Evolutionary conservation across 2,329 filamentous ascomycete genomes (phyloP).

Genomic region (Colletotrichum tofieldiae): DNA sequence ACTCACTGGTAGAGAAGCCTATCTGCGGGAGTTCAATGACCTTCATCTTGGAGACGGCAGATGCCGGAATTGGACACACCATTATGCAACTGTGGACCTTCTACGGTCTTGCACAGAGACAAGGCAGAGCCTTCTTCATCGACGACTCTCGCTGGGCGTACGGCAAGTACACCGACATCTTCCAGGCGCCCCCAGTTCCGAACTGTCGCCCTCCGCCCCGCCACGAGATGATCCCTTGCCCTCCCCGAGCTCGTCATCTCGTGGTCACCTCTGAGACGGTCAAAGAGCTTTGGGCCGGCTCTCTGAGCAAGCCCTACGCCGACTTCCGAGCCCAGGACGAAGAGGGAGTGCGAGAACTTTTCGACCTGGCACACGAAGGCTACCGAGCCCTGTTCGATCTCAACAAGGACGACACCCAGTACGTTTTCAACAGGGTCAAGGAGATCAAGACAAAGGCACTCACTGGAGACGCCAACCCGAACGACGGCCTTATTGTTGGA

Average conservation of each 20-base stretch:
- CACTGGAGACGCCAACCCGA: constrained; percentile 59
- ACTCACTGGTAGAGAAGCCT: constrained; percentile 62
- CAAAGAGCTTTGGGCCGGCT: constrained; percentile 74
- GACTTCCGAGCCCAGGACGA: constrained; percentile 57
- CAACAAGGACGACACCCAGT: constrained; percentile 74
- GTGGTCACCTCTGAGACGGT: constrained; percentile 81
- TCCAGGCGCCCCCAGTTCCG: constrained; percentile 76
- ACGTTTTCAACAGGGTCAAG: constrained; percentile 73
- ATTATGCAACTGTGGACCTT: constrained; percentile 88
- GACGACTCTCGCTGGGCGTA: constrained; percentile 90
- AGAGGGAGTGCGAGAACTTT: constrained; percentile 71
- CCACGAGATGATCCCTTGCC: constrained; percentile 85
- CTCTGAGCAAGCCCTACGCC: constrained; percentile 68
- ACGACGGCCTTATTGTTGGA: constrained; percentile 73
- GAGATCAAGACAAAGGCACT: constrained; percentile 67
- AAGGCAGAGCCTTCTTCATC: constrained; percentile 85
- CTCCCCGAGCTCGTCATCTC: constrained; percentile 81
- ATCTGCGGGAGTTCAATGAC: constrained; percentile 82
- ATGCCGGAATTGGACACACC: constrained; percentile 83
- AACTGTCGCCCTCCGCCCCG: constrained; percentile 80
- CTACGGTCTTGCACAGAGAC: constrained; percentile 83
- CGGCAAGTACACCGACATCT: constrained; percentile 81
- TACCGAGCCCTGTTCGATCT: constrained; percentile 84
- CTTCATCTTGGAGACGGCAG: constrained; percentile 79
- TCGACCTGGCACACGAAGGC: constrained; percentile 77